A percentile compares a stretch with the other conserved stretches of the same genome.
Conservation (phyloP, 176 grass and related monocot species). For the Triticum aestivum region DNA sequence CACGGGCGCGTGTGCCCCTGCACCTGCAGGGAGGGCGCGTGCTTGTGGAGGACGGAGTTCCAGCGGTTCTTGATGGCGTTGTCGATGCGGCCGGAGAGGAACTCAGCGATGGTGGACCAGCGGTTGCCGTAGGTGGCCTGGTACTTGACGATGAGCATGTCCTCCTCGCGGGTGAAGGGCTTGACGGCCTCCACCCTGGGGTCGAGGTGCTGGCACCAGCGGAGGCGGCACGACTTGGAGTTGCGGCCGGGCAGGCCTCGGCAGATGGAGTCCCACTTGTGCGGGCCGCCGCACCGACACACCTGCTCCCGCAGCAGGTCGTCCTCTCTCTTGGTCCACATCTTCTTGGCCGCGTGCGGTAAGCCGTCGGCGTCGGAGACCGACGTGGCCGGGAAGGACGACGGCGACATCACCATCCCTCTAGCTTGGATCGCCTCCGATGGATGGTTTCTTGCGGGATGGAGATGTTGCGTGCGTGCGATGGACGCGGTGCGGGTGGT, state of each 20-base stretch:
- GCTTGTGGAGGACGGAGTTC: conserved; percentile 70
- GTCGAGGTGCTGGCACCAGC: conserved; percentile 67
- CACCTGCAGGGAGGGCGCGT: too few relatives aligned
- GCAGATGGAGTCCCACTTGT: conserved; percentile 57
- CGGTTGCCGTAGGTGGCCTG: conserved; percentile 44
- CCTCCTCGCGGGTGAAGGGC: conserved; percentile 31
- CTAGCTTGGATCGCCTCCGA: not conserved
- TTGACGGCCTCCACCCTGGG: not conserved
- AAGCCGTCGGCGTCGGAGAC: not conserved
- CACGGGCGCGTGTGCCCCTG: not conserved
- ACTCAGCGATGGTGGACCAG: conserved; percentile 74
- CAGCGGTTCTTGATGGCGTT: conserved; percentile 92
- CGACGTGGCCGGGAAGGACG: not conserved
- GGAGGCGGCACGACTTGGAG: conserved; percentile 66
- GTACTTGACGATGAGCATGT: conserved; percentile 31
- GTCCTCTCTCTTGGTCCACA: conserved; percentile 63
- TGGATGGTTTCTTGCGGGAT: not conserved
- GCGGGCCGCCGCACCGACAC: conserved; percentile 34
- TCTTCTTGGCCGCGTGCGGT: conserved; percentile 29
- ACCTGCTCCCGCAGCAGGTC: conserved; percentile 42
- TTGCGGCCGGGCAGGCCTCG: conserved; percentile 32
- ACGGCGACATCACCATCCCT: not conserved
- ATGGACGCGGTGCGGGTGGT: too few relatives aligned
- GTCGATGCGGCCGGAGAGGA: conserved; percentile 77
- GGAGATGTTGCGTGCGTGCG: not conserved